A percentile compares a stretch with the other conserved stretches of the same genome.
These are phyloP conservation scores for Gnomoniopsis sp. DNA, from an alignment of 2,329 filamentous ascomycete species.

Conservation along the genomic window DNA sequence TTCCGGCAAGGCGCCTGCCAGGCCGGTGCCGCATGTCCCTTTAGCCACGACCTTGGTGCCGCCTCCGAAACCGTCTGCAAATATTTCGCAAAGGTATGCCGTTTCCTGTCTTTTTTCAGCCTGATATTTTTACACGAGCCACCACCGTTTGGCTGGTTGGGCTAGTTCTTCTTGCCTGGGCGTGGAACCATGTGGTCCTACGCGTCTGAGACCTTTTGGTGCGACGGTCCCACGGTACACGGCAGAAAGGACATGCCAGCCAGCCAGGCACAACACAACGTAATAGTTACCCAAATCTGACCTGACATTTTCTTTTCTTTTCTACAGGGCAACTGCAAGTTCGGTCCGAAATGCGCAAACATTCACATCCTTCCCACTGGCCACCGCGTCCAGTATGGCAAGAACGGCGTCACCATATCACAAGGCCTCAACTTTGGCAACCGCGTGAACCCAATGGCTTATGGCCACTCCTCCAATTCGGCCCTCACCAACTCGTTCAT, in stretches of 20 bases:
- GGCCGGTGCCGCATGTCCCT: slow-evolving; percentile 92
- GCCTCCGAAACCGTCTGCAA: slow-evolving; percentile 91
- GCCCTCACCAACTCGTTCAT: slow-evolving; percentile 73
- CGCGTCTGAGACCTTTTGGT: slow-evolving; percentile 3
- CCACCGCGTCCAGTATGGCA: slow-evolving; percentile 79
- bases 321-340: slow-evolving; percentile 91
- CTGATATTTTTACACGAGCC: background rate
- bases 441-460: slow-evolving; percentile 63
- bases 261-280: background rate
- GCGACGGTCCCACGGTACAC: slow-evolving; percentile 7
- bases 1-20: slow-evolving; percentile 95
- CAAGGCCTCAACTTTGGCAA: slow-evolving; percentile 57
- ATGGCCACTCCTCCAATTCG: slow-evolving; percentile 62
- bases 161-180: slow-evolving; percentile 13
- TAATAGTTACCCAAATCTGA: background rate
- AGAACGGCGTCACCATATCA: slow-evolving; percentile 63
- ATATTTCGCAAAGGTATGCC: slow-evolving; percentile 90
- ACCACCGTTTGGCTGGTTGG: background rate
- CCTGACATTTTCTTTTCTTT: slow-evolving; percentile 15
- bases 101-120: too few species aligned
- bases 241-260: background rate
- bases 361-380: slow-evolving; percentile 94
- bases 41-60: slow-evolving; percentile 86
- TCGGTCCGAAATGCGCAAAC: slow-evolving; percentile 95
- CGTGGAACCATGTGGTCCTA: background rate